Conservation (phyloP, 345 rosid genomes). For the Sapria himalayana region DNA sequence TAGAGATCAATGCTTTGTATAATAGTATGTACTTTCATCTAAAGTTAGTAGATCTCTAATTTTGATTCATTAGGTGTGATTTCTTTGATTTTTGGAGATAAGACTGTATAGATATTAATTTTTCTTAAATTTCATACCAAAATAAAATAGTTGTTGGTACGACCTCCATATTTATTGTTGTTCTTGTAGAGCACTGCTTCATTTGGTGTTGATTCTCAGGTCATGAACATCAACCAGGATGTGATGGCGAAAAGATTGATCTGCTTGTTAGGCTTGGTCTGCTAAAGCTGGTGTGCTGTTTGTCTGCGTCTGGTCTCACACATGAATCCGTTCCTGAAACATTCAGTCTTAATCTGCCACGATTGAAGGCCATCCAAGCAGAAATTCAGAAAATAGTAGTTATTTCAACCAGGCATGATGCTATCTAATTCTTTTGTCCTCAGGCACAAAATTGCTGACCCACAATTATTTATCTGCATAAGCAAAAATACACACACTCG, state of each 20-base stretch:
- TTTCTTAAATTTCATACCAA: too few relatives aligned
- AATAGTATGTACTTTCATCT: too few relatives aligned
- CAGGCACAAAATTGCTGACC: not conserved
- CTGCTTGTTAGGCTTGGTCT: constrained; percentile 54
- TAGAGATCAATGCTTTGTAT: too few relatives aligned
- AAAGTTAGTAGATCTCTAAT: too few relatives aligned
- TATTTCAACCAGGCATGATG: constrained; percentile 38
- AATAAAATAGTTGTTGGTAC: too few relatives aligned
- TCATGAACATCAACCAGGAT: constrained; percentile 26
- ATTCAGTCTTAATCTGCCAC: constrained; percentile 36
- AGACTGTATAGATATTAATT: too few relatives aligned
- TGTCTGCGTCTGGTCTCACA: constrained; percentile 40
- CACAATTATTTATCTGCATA: too few relatives aligned
- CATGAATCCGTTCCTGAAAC: constrained; percentile 52
- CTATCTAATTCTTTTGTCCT: not conserved
- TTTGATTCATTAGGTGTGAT: too few relatives aligned
- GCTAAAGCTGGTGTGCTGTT: constrained; percentile 48
- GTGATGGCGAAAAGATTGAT: constrained; percentile 56
- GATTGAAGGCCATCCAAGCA: constrained; percentile 55
- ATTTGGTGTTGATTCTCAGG: too few relatives aligned
- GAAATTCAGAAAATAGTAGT: constrained; percentile 66
- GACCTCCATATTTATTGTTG: too few relatives aligned
- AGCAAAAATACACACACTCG: not conserved
- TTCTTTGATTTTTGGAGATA: too few relatives aligned
- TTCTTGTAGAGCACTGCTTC: too few relatives aligned